These are phyloP conservation scores for Trichoderma gamsii DNA, from an alignment of 495 filamentous ascomycete genomes.

Conservation along the genomic window DNA sequence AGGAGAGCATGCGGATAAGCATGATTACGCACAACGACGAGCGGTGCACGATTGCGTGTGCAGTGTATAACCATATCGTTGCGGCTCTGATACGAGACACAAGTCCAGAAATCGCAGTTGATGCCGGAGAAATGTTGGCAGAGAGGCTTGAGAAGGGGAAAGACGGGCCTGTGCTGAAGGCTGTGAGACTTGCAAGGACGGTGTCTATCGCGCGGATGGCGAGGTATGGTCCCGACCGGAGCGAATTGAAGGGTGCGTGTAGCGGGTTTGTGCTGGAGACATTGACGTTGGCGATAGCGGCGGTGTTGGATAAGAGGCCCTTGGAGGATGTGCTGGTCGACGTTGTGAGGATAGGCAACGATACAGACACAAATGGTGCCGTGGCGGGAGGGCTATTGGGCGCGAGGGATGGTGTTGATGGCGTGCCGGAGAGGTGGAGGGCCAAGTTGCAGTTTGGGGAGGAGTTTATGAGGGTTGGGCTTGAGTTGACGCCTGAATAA, in stretches of 20 bases:
- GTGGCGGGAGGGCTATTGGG: conserved; percentile 31
- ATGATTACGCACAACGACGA: conserved; percentile 17
- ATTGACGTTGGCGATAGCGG: conserved; percentile 26
- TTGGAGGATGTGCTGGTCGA: conserved; percentile 29
- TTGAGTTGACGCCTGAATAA: neutral
- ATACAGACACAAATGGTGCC: conserved; percentile 31
- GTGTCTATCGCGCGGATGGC: conserved; percentile 21
- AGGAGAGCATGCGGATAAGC: conserved; percentile 14
- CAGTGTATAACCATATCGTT: conserved; percentile 18
- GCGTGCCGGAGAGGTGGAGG: conserved; percentile 24
- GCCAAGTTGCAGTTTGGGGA: conserved; percentile 27
- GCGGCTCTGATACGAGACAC: neutral
- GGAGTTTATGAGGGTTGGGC: conserved; percentile 23
- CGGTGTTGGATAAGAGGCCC: conserved; percentile 25
- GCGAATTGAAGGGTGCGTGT: conserved; percentile 21
- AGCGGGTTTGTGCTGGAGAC: conserved; percentile 28
- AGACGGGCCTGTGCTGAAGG: conserved; percentile 17
- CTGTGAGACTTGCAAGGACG: conserved; percentile 2
- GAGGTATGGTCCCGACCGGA: conserved; percentile 21
- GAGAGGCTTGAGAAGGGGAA: conserved; percentile 19
- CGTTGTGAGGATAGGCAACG: conserved; percentile 28
- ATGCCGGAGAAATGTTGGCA: conserved; percentile 19
- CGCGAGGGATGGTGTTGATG: conserved; percentile 26
- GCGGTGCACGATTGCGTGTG: conserved; percentile 15
- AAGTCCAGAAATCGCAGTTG: conserved; percentile 9